These are phyloP conservation scores for Phialophora expanda DNA, from an alignment of 2,329 filamentous ascomycete species.

Conservation along the genomic window DNA sequence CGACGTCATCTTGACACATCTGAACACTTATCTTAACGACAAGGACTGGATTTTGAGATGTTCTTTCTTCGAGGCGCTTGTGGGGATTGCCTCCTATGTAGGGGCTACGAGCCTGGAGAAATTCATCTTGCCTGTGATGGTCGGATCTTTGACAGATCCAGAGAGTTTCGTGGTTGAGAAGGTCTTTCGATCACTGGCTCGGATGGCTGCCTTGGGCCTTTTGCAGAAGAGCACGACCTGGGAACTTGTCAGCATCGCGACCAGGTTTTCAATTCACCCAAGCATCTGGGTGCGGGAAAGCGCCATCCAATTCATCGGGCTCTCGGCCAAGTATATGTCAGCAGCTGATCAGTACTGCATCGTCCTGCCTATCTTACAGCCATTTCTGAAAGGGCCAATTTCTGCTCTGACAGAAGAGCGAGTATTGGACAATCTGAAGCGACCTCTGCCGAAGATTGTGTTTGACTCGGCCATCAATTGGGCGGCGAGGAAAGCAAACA, in stretches of 20 bases:
- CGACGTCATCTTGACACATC: slow-evolving; percentile 92
- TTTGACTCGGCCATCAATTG: slow-evolving; percentile 86
- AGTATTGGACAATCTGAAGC: slow-evolving; percentile 81
- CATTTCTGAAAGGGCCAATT: slow-evolving; percentile 78
- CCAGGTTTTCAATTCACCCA: slow-evolving; percentile 87
- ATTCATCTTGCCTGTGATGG: slow-evolving; percentile 93
- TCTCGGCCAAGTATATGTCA: slow-evolving; percentile 75
- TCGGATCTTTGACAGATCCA: slow-evolving; percentile 88
- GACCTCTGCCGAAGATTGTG: slow-evolving; percentile 76
- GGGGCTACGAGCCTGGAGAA: slow-evolving; percentile 89
- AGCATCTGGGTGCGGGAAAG: slow-evolving; percentile 95
- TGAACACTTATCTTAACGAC: slow-evolving; percentile 97
- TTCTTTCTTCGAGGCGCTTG: slow-evolving; percentile 93
- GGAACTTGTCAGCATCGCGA: slow-evolving; percentile 83
- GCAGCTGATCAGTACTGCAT: slow-evolving; percentile 83
- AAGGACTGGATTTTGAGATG: slow-evolving; percentile 96
- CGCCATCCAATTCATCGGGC: slow-evolving; percentile 79
- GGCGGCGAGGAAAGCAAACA: slow-evolving; percentile 80
- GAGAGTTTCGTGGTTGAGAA: slow-evolving; percentile 95
- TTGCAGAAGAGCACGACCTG: slow-evolving; percentile 83
- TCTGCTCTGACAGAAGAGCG: slow-evolving; percentile 72
- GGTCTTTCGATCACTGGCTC: slow-evolving; percentile 83
- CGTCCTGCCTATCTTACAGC: slow-evolving; percentile 76
- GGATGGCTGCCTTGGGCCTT: slow-evolving; percentile 84
- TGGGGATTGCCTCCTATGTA: slow-evolving; percentile 88